A percentile compares a stretch with the other conserved stretches of the same genome.
Conservation (phyloP, 2,329 filamentous ascomycete species). For the Karstenula rhodostoma region DNA sequence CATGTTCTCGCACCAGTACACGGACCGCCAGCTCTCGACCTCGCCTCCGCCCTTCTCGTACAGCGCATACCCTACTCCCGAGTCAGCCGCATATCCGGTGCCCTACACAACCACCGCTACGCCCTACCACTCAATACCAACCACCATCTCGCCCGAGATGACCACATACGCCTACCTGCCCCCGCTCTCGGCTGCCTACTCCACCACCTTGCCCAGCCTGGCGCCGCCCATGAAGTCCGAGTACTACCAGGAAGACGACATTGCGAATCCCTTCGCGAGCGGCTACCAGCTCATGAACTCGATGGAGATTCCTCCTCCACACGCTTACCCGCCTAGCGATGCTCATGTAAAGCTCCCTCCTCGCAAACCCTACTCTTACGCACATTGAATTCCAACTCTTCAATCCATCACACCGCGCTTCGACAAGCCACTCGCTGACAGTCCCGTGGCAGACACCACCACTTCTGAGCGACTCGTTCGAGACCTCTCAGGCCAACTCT, state of each 20-base stretch:
- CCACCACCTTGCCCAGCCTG: constrained; percentile 70
- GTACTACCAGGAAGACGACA: constrained; percentile 64
- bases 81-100: constrained; percentile 67
- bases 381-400: constrained; percentile 43
- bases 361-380: constrained; percentile 48
- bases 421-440: constrained; percentile 48
- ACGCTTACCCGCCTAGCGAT: constrained; percentile 72
- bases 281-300: constrained; percentile 67
- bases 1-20: constrained; percentile 72
- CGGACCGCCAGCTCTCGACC: constrained; percentile 73
- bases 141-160: constrained; percentile 48
- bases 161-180: constrained; percentile 65
- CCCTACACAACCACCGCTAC: constrained; percentile 58
- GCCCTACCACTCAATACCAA: constrained; percentile 50
- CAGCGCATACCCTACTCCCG: constrained; percentile 71
- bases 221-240: constrained; percentile 71
- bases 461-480: constrained; percentile 73
- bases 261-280: constrained; percentile 70
- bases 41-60: constrained; percentile 76
- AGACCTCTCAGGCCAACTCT: constrained; percentile 64
- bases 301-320: constrained; percentile 68
- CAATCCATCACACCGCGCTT: constrained; percentile 27
- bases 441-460: constrained; percentile 71
- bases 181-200: constrained; percentile 52
- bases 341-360: constrained; percentile 75